A percentile compares a stretch with the other conserved stretches of the same genome.
phyloP scores from a whole-genome alignment of 495 filamentous ascomycete genomes.

The Astrothelium macrocarpum region DNA sequence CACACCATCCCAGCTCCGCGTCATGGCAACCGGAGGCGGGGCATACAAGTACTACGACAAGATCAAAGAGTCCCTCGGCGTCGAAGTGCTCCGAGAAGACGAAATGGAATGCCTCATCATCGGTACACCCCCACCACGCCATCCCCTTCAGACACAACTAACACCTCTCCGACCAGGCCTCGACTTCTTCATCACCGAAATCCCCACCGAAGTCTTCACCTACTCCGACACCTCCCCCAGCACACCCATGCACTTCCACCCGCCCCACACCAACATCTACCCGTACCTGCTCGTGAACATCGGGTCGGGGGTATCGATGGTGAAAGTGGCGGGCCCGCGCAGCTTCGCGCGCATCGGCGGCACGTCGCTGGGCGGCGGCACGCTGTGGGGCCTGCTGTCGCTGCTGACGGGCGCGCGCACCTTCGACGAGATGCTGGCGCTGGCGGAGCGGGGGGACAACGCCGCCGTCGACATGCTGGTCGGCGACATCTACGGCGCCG shows the following conservation, averaged over 20 bases:
- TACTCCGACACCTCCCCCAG: conserved; percentile 55
- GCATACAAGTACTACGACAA: conserved; percentile 93
- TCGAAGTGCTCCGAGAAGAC: conserved; percentile 85
- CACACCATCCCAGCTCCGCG: conserved; percentile 55
- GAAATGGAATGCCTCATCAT: conserved; percentile 99
- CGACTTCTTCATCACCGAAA: conserved; percentile 98
- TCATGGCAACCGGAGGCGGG: conserved; percentile 92
- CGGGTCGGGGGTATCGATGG: conserved; percentile 96
- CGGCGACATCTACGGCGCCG: conserved; percentile 94
- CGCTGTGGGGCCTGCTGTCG: conserved; percentile 87
- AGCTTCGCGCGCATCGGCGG: conserved; percentile 85
- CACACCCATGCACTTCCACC: conserved; percentile 8
- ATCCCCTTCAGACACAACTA: neutral
- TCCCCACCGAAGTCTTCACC: conserved; percentile 91
- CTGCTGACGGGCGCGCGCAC: conserved; percentile 80
- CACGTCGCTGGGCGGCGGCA: conserved; percentile 89
- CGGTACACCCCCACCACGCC: conserved; percentile 41
- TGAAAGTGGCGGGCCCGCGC: conserved; percentile 86
- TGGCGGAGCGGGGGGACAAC: conserved; percentile 93
- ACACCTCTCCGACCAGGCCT: conserved; percentile 47
- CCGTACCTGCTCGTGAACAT: conserved; percentile 98
- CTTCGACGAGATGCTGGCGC: conserved; percentile 90
- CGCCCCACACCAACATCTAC: conserved; percentile 64
- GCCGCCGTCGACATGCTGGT: conserved; percentile 91
- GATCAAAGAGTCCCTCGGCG: conserved; percentile 66